A percentile compares a stretch with the other conserved stretches of the same genome.
Conservation (phyloP, 768 basidiomycete genomes). For the Termitomyces sp. region DNA sequence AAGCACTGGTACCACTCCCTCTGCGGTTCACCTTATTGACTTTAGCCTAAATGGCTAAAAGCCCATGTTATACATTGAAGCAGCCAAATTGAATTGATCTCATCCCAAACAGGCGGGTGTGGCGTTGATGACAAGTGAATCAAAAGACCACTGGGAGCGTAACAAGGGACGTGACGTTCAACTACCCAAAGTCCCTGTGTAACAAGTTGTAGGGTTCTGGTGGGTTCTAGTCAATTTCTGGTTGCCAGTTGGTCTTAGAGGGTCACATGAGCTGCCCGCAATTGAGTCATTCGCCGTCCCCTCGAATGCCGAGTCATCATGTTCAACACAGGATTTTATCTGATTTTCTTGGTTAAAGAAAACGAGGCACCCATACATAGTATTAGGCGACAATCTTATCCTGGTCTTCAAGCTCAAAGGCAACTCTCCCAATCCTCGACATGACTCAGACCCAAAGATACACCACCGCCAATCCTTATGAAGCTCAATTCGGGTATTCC, state of each 20-base stretch:
- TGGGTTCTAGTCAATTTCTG: too few relatives aligned
- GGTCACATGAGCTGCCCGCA: neutral
- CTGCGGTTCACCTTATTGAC: conserved; percentile 39
- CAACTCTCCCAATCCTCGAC: too few relatives aligned
- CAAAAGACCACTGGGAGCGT: too few relatives aligned
- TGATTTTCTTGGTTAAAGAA: neutral
- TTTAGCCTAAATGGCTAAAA: conserved; percentile 36
- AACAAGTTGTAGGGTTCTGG: too few relatives aligned
- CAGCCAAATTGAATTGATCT: neutral
- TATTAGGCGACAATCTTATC: neutral
- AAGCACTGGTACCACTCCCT: conserved; percentile 41
- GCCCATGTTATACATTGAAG: neutral
- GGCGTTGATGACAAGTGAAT: neutral
- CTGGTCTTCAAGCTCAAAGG: neutral
- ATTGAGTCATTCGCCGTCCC: neutral
- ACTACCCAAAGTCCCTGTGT: too few relatives aligned
- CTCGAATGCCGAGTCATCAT: neutral
- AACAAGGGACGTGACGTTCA: neutral
- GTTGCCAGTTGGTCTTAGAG: too few relatives aligned
- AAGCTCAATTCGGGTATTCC: conserved; percentile 49
- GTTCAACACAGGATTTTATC: neutral
- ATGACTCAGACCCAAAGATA: conserved; percentile 19
- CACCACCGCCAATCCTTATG: conserved; percentile 48
- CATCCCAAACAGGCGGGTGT: neutral
- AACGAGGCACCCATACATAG: neutral